Evolutionary conservation across 1,139 yeast species (phyloP).

Genomic region (Zhuliangozyma blackwelliae): DNA sequence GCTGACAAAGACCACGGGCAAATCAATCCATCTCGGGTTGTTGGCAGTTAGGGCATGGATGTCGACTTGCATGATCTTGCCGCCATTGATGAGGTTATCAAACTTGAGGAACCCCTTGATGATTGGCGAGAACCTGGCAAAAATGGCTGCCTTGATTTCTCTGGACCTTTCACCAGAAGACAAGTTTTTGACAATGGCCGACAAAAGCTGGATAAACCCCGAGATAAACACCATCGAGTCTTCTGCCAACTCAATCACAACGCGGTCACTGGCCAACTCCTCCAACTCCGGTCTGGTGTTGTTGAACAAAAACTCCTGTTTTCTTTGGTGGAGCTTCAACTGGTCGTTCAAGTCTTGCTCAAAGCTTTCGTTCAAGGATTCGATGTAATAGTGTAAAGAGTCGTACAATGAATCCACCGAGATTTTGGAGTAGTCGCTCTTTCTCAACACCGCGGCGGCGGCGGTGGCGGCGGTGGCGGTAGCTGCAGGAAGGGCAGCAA

Average conservation of each 20-base stretch:
- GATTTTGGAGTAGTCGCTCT: constrained; percentile 41
- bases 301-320: constrained; percentile 35
- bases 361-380: constrained; percentile 43
- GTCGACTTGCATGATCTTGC: constrained; percentile 12
- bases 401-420: constrained; percentile 60
- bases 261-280: constrained; percentile 14
- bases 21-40: constrained; percentile 17
- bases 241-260: constrained; percentile 61
- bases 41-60: constrained; percentile 12
- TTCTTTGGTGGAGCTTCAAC: constrained; percentile 28
- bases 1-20: constrained; percentile 25
- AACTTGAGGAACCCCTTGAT: constrained; percentile 35
- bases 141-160: constrained; percentile 29
- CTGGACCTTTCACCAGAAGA: constrained; percentile 21
- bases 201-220: constrained; percentile 54
- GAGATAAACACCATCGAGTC: constrained; percentile 76
- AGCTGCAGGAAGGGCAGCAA: no score
- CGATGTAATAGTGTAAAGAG: constrained; percentile 53
- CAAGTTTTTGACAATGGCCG: constrained; percentile 32
- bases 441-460: constrained; percentile 17
- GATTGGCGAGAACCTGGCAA: constrained; percentile 33
- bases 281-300: constrained; percentile 15
- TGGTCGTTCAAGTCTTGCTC: constrained; percentile 33
- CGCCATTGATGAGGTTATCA: constrained; percentile 34
- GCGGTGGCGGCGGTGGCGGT: no score